Conservation (phyloP, 768 basidiomycete species). For the Agaricus blazei region DNA sequence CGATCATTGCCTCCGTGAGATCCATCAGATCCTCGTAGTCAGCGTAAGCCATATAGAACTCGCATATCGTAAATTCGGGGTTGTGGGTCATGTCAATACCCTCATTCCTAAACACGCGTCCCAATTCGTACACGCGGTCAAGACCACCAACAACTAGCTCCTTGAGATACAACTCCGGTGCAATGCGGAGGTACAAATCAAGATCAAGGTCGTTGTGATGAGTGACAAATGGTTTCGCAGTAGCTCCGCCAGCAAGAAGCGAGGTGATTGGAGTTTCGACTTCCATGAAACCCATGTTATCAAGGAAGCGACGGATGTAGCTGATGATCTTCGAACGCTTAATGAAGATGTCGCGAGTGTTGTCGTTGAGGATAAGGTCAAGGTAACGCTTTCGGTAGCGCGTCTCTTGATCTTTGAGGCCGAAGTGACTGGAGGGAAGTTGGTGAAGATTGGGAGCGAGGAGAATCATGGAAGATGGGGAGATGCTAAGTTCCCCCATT, state of each 20-base stretch:
- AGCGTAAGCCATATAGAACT: slow-evolving; percentile 99
- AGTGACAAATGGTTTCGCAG: slow-evolving; percentile 97
- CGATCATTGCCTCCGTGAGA: slow-evolving; percentile 85
- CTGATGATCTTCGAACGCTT: slow-evolving; percentile 87
- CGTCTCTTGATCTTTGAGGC: slow-evolving; percentile 95
- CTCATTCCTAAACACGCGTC: slow-evolving; percentile 96
- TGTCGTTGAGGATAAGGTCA: slow-evolving; percentile 92
- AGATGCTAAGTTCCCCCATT: slow-evolving; percentile 92
- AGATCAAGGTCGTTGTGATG: slow-evolving; percentile 98
- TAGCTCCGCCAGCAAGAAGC: slow-evolving; percentile 94
- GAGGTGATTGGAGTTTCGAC: slow-evolving; percentile 99
- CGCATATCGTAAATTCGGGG: slow-evolving; percentile 98
- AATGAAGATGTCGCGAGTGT: slow-evolving; percentile 86
- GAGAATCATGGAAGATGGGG: slow-evolving; percentile 74
- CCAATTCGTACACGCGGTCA: slow-evolving; percentile 98
- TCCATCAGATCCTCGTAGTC: slow-evolving; percentile 99
- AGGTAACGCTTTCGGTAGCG: slow-evolving; percentile 98
- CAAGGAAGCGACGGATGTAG: slow-evolving; percentile 88
- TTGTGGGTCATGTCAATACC: slow-evolving; percentile 99
- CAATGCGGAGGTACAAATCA: slow-evolving; percentile 94
- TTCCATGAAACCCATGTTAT: slow-evolving; percentile 91
- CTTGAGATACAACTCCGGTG: slow-evolving; percentile 98
- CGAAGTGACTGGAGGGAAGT: slow-evolving; percentile 87
- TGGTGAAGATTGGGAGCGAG: slow-evolving; percentile 97
- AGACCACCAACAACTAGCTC: slow-evolving; percentile 95